These are phyloP conservation scores for Chytriomyces sp. DNA, from an alignment of 192 early-diverging fungal species.

Conservation along the genomic window DNA sequence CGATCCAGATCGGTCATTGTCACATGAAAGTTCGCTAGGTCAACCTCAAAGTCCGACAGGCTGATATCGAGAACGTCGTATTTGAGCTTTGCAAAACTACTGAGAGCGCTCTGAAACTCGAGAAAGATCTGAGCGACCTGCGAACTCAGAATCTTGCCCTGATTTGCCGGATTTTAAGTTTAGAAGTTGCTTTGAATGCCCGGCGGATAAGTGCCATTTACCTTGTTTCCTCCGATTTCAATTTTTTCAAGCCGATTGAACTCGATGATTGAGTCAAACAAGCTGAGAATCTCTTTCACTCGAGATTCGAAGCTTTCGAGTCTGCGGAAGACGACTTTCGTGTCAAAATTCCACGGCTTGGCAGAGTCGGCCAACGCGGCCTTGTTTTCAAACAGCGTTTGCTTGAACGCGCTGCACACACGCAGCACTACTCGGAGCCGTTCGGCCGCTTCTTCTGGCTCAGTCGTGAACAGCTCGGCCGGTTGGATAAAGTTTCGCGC, in stretches of 20 bases:
- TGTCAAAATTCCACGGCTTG: constrained; percentile 67
- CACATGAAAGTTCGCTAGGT: constrained; percentile 58
- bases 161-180: background rate
- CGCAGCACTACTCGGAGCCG: constrained; percentile 53
- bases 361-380: constrained; percentile 47
- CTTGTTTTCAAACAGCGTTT: constrained; percentile 57
- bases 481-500: constrained; percentile 64
- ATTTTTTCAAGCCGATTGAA: constrained; percentile 73
- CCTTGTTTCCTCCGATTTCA: constrained; percentile 74
- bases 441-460: constrained; percentile 69
- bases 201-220: constrained; percentile 7
- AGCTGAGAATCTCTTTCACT: constrained; percentile 58
- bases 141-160: constrained; percentile 70
- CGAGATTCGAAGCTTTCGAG: constrained; percentile 61
- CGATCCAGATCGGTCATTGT: constrained; percentile 67
- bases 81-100: constrained; percentile 59
- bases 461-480: constrained; percentile 60
- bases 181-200: constrained; percentile 9
- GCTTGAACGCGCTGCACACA: constrained; percentile 60
- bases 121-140: constrained; percentile 67
- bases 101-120: constrained; percentile 60
- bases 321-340: constrained; percentile 62
- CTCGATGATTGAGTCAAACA: constrained; percentile 74
- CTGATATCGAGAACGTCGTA: constrained; percentile 65
- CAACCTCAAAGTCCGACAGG: constrained; percentile 56